Percentiles rank a stretch among this genome's conserved stretches.
Conservation (phyloP, 176 grass and related monocot genomes). For the Oropetium thomaeum region DNA sequence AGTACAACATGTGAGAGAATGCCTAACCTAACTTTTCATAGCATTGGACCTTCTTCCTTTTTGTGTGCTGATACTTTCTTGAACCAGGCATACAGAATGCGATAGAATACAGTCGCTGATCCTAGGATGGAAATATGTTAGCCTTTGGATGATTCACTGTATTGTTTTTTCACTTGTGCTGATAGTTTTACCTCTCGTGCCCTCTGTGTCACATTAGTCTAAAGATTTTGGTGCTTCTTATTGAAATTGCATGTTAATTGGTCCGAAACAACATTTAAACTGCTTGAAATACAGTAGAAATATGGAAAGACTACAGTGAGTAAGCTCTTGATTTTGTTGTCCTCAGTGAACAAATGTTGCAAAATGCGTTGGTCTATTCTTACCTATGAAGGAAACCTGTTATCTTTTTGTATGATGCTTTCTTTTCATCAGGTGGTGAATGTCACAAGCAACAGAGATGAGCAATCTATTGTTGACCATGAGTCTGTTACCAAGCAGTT, state of each 20-base stretch:
- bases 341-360: neutral
- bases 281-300: neutral
- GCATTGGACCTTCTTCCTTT: neutral
- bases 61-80: neutral
- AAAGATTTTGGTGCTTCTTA: neutral
- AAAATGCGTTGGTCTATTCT: neutral
- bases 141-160: neutral
- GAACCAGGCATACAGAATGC: neutral
- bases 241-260: neutral
- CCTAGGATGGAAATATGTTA: neutral
- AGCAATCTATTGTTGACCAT: conserved; percentile 23
- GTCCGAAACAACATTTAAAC: neutral
- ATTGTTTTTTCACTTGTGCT: neutral
- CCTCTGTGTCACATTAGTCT: neutral
- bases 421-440: conserved; percentile 43
- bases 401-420: neutral
- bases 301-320: neutral
- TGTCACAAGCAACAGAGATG: conserved; percentile 24
- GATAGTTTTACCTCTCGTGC: neutral
- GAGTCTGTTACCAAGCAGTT: conserved; percentile 50
- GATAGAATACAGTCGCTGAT: neutral
- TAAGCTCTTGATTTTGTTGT: neutral
- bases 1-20: neutral
- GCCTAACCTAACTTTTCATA: neutral
- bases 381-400: neutral